Percentiles rank a stretch among this genome's conserved stretches.
These are phyloP conservation scores for Ophiostoma perfectum DNA, from an alignment of 2,329 filamentous ascomycete species.

Conservation along the genomic window DNA sequence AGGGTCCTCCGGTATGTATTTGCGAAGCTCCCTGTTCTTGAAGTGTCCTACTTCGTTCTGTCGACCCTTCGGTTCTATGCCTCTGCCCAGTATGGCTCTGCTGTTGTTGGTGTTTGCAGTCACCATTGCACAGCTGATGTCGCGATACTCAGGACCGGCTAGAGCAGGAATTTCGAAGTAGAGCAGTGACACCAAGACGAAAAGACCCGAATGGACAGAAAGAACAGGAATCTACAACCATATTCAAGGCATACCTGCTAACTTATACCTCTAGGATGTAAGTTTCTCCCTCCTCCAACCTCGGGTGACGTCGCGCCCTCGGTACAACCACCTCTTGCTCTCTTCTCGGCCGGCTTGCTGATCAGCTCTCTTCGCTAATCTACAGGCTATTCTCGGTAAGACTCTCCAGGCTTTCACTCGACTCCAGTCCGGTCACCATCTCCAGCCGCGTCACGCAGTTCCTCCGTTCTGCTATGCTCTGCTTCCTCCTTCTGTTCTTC, in stretches of 20 bases:
- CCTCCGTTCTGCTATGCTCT: neutral
- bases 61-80: neutral
- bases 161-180: too few relatives aligned
- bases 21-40: too few relatives aligned
- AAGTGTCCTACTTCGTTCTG: neutral
- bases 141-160: too few relatives aligned
- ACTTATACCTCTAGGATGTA: constrained; percentile 35
- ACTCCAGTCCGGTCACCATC: neutral
- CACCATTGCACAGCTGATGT: too few relatives aligned
- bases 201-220: too few relatives aligned
- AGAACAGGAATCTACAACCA: neutral
- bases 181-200: too few relatives aligned
- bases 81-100: neutral
- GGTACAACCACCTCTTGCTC: neutral
- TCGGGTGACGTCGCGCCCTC: constrained; percentile 27
- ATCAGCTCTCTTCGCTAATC: constrained; percentile 13
- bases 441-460: neutral
- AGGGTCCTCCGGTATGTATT: constrained; percentile 81
- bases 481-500: neutral
- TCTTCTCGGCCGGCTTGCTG: constrained; percentile 15
- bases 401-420: neutral
- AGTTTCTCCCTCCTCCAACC: constrained; percentile 21
- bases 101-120: neutral
- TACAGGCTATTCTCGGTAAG: constrained; percentile 25
- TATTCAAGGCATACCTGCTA: constrained; percentile 9